phyloP scores from a whole-genome alignment of 345 rosid species.

The Mallotus nudiflorus region DNA sequence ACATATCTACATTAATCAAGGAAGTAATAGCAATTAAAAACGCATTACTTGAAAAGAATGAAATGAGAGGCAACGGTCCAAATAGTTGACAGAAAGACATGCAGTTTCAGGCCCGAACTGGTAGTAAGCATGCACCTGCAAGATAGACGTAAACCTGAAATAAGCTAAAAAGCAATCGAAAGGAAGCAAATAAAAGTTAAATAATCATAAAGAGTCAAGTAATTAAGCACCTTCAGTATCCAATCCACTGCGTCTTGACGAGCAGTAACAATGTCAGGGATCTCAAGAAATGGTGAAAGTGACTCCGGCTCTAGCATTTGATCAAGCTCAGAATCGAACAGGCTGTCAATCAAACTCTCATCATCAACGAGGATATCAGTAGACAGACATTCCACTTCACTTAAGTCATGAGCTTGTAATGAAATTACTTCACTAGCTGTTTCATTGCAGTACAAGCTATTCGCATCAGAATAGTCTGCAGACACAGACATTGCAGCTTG shows the following conservation, averaged over 20 bases:
- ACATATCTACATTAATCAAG: too few relatives aligned
- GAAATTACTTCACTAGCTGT: conserved; percentile 18
- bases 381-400: neutral
- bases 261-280: conserved; percentile 22
- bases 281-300: neutral
- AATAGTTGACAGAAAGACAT: conserved; percentile 36
- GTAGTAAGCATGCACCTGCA: conserved; percentile 33
- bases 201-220: neutral
- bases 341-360: conserved; percentile 17
- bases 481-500: conserved; percentile 30
- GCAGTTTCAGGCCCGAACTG: conserved; percentile 36
- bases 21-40: too few relatives aligned
- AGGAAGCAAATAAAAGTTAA: neutral
- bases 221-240: conserved; percentile 35
- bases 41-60: conserved; percentile 26
- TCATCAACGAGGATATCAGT: conserved; percentile 12
- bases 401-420: conserved; percentile 6
- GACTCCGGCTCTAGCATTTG: conserved; percentile 16
- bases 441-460: conserved; percentile 37
- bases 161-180: neutral
- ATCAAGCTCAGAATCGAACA: conserved; percentile 37
- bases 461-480: conserved; percentile 10
- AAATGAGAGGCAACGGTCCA: conserved; percentile 38
- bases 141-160: neutral
- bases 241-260: conserved; percentile 38